These are phyloP conservation scores for Hypoxylon rickii DNA, from an alignment of 495 filamentous ascomycete genomes.

Conservation along the genomic window DNA sequence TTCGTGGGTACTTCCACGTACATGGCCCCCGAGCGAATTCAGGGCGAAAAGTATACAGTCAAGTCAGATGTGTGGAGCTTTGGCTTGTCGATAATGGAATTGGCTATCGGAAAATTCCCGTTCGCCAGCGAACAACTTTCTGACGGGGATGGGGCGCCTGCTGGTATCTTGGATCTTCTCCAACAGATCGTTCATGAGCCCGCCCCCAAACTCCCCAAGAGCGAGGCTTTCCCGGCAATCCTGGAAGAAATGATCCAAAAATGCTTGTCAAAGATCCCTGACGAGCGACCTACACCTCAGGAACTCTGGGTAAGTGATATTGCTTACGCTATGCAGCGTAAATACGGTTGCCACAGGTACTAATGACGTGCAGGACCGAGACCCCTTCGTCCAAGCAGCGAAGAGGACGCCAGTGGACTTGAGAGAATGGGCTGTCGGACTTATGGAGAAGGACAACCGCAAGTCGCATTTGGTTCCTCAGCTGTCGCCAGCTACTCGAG, in stretches of 20 bases:
- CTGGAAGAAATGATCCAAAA: slow-evolving; percentile 96
- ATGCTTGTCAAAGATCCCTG: slow-evolving; percentile 86
- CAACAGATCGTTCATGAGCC: slow-evolving; percentile 98
- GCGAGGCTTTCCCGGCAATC: slow-evolving; percentile 92
- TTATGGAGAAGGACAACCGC: slow-evolving; percentile 90
- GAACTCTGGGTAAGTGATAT: slow-evolving; percentile 68
- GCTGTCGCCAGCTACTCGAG: slow-evolving; percentile 61
- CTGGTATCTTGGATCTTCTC: slow-evolving; percentile 92
- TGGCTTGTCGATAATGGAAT: slow-evolving; percentile 92
- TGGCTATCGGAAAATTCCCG: slow-evolving; percentile 95
- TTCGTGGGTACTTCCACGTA: slow-evolving; percentile 99
- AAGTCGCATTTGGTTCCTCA: slow-evolving; percentile 84
- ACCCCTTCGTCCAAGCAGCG: slow-evolving; percentile 90
- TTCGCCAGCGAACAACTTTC: slow-evolving; percentile 74
- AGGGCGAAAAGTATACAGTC: slow-evolving; percentile 94
- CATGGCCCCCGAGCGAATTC: slow-evolving; percentile 98
- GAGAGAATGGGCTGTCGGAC: slow-evolving; percentile 82
- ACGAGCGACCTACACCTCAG: slow-evolving; percentile 85
- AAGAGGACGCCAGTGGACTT: slow-evolving; percentile 93
- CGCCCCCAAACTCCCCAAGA: slow-evolving; percentile 89
- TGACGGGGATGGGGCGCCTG: slow-evolving; percentile 73
- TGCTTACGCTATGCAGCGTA: background rate
- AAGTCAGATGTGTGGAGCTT: slow-evolving; percentile 99
- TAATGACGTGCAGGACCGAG: slow-evolving; percentile 68
- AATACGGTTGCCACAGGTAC: background rate